Evolutionary conservation across 2,329 filamentous ascomycete genomes (phyloP).

Genomic region (Phyllosticta capitalensis): DNA sequence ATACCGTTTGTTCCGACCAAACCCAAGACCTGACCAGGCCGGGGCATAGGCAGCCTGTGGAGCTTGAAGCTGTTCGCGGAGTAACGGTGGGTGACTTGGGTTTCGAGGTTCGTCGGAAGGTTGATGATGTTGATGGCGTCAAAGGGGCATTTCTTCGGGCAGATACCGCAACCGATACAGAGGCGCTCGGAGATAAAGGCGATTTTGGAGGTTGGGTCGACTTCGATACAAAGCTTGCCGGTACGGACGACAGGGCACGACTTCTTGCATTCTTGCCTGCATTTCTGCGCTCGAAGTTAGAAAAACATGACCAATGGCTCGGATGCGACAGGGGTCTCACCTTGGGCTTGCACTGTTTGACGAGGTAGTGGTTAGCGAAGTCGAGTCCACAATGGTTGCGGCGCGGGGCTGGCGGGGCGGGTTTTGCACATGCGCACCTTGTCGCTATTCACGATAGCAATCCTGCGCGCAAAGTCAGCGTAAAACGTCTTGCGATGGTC

Average conservation of each 20-base stretch:
- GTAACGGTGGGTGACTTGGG: slow-evolving; percentile 95
- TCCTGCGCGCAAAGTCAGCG: slow-evolving; percentile 46
- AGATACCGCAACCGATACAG: slow-evolving; percentile 98
- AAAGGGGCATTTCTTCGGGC: slow-evolving; percentile 98
- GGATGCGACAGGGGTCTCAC: slow-evolving; percentile 37
- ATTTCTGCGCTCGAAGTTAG: slow-evolving; percentile 56
- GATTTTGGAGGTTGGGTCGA: slow-evolving; percentile 76
- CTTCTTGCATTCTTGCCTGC: slow-evolving; percentile 98
- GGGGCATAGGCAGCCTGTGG: slow-evolving; percentile 89
- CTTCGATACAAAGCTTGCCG: slow-evolving; percentile 96
- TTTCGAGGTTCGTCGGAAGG: slow-evolving; percentile 97
- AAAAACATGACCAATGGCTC: background rate
- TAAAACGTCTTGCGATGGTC: background rate
- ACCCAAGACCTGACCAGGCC: slow-evolving; percentile 89
- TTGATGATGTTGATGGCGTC: slow-evolving; percentile 99
- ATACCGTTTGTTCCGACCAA: slow-evolving; percentile 99
- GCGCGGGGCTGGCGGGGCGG: slow-evolving; percentile 11
- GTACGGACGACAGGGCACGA: slow-evolving; percentile 95
- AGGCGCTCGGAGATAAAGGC: slow-evolving; percentile 96
- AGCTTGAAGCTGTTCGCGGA: slow-evolving; percentile 99
- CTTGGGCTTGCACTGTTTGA: slow-evolving; percentile 72
- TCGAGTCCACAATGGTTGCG: slow-evolving; percentile 20
- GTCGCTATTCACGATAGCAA: slow-evolving; percentile 97
- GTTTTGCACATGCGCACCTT: slow-evolving; percentile 53
- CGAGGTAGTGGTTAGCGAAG: slow-evolving; percentile 6